These are phyloP conservation scores for Pythium aphanidermatum DNA, from an alignment of 352 stramenopile species.

Conservation along the genomic window DNA sequence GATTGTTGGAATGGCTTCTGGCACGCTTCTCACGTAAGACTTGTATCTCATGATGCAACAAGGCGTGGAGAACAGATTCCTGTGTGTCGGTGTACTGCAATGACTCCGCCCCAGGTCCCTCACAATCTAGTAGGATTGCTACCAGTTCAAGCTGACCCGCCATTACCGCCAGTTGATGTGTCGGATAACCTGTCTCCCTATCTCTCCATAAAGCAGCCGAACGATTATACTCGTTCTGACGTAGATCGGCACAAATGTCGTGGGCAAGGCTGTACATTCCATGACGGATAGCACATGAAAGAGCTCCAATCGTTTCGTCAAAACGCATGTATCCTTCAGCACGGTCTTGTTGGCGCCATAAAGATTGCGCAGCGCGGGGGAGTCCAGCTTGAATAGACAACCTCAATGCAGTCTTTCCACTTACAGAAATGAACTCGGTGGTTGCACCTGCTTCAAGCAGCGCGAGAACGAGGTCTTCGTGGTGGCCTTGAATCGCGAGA, in stretches of 20 bases:
- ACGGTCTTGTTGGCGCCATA: no score
- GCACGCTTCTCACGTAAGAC: no score
- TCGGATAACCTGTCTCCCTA: conserved; percentile 32
- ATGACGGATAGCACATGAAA: conserved; percentile 38
- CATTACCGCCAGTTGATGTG: conserved; percentile 41
- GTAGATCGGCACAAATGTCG: conserved; percentile 9
- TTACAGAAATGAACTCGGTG: no score
- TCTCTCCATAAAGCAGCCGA: no score
- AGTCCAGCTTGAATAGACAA: conserved; percentile 8
- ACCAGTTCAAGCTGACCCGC: conserved; percentile 55
- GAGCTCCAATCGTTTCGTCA: conserved; percentile 29
- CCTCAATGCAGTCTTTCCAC: no score
- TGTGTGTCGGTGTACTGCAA: background rate
- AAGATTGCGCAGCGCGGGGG: background rate
- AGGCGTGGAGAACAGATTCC: conserved; percentile 5
- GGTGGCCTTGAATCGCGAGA: conserved; percentile 42
- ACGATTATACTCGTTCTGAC: background rate
- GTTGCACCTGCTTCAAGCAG: conserved; percentile 22
- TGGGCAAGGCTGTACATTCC: conserved; percentile 51
- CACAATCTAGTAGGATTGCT: conserved; percentile 41
- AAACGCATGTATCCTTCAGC: background rate
- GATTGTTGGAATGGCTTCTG: no score
- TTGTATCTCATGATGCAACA: background rate
- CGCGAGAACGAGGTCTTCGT: conserved; percentile 42
- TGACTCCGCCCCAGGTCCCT: background rate